Conservation (phyloP, 768 basidiomycete genomes). For the Antrodiella citrinella region DNA sequence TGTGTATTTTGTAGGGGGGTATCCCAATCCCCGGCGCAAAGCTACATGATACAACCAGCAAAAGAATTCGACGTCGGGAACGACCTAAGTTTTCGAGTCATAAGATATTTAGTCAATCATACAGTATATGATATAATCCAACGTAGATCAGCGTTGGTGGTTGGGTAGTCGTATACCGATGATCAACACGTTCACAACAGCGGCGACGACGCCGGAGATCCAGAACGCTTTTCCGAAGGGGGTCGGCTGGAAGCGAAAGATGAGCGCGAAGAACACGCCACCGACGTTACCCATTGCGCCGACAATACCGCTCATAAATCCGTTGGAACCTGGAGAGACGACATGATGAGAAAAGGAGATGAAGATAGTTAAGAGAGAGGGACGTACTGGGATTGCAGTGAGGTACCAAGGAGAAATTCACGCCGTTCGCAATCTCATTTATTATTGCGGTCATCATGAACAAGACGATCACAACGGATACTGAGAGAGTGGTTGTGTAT, state of each 20-base stretch:
- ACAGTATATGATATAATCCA: no score
- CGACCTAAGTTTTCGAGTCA: no score
- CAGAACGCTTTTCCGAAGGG: slow-evolving; percentile 36
- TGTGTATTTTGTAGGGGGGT: no score
- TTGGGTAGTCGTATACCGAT: no score
- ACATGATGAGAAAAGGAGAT: slow-evolving; percentile 16
- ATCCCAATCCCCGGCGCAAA: no score
- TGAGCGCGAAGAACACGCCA: slow-evolving; percentile 39
- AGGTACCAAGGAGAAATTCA: slow-evolving; percentile 43
- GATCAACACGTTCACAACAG: no score
- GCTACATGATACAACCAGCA: no score
- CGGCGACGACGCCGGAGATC: slow-evolving; percentile 36
- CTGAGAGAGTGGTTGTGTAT: no score
- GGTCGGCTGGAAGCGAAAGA: slow-evolving; percentile 37
- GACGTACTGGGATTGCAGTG: slow-evolving; percentile 32
- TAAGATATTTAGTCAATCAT: no score
- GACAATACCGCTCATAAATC: slow-evolving; percentile 33
- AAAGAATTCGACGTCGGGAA: no score
- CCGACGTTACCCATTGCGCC: slow-evolving; percentile 34
- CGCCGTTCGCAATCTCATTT: slow-evolving; percentile 40
- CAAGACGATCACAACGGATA: slow-evolving; percentile 29
- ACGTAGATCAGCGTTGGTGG: no score
- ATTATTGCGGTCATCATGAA: slow-evolving; percentile 30
- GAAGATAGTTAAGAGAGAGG: background rate
- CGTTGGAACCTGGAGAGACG: slow-evolving; percentile 23